Conservation (phyloP, 805 yeast genomes). For the Candida chauliodis region DNA sequence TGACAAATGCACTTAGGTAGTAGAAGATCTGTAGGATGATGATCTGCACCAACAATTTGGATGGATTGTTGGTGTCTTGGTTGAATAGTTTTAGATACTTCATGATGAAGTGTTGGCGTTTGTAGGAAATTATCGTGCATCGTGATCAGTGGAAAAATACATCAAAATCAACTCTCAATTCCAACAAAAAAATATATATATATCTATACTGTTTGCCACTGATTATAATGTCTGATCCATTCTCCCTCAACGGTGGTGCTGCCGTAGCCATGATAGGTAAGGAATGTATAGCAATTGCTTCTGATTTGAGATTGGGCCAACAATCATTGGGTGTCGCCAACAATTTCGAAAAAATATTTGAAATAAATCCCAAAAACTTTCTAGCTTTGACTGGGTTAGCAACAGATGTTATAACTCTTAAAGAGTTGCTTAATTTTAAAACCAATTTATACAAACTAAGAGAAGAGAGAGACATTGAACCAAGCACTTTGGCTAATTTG, state of each 20-base stretch:
- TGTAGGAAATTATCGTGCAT: background rate
- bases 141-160: background rate
- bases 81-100: conserved; percentile 22
- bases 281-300: conserved; percentile 96
- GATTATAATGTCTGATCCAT: conserved; percentile 63
- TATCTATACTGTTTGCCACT: conserved; percentile 1
- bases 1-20: conserved; percentile 64
- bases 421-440: conserved; percentile 77
- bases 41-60: conserved; percentile 55
- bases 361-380: conserved; percentile 74
- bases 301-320: conserved; percentile 89
- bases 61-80: conserved; percentile 29
- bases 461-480: conserved; percentile 91
- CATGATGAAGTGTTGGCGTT: background rate
- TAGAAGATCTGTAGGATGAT: conserved; percentile 73
- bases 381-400: conserved; percentile 95
- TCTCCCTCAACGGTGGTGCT: conserved; percentile 81
- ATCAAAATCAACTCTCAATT: no score
- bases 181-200: background rate
- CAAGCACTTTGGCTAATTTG: conserved; percentile 87
- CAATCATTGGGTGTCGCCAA: conserved; percentile 91
- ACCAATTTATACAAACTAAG: conserved; percentile 84
- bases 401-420: conserved; percentile 83
- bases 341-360: conserved; percentile 89
- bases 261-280: conserved; percentile 99